Evolutionary conservation across 2,329 filamentous ascomycete genomes (phyloP), one percentile per base, ranked within the genome.

Genomic region (Talaromyces sp.): DNA sequence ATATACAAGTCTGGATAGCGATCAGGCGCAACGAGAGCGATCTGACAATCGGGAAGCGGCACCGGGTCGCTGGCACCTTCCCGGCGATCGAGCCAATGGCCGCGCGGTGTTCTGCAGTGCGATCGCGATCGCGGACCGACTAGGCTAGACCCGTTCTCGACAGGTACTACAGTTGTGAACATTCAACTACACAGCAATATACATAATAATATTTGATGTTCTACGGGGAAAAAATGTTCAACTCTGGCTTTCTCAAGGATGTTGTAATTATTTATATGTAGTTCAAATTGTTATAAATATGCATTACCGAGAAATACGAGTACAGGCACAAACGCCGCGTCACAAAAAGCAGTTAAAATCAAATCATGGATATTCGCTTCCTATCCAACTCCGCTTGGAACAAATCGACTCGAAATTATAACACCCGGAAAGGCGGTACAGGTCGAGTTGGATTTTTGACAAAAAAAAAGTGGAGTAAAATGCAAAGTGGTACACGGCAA

Each of bases 1-100:
- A 46, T 14, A 46, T 46, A 46, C 43, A 46, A 46, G 43, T 24
- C 19, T 5, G 7, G n/a, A 46, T 43, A 31, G 55, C 50, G 59
- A 61, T 61, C 59, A 61, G 46, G 26, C 19, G 38, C 43, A 57
- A 56, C 56, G 52, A 48, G 59, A 48, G 35, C 50, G 59, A 61
- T 61, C 59, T 57, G 38, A 35, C 27, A 61, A 57, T 46, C 43
- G 4, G 9, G 11, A 19, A 24, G 21, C 19, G 11, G 43, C 43
- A 46, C 24, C 14, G 32, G 32, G 12, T 12, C 32, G 32, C 32
- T 35, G 48, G 50, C 55, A 57, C 48, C 52, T 41, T 52, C 24
- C 26, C 57, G 19, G 51, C 27, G 55, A 61, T 58, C 59, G 59
- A 24, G 59, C 59, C 59, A 61, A 55, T 58, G 43, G n/a, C 2